A percentile compares a stretch with the other conserved stretches of the same genome.
These are phyloP conservation scores for Ceratobasidium sp. DNA, from an alignment of 1,284 basidiomycete species.

Conservation along the genomic window DNA sequence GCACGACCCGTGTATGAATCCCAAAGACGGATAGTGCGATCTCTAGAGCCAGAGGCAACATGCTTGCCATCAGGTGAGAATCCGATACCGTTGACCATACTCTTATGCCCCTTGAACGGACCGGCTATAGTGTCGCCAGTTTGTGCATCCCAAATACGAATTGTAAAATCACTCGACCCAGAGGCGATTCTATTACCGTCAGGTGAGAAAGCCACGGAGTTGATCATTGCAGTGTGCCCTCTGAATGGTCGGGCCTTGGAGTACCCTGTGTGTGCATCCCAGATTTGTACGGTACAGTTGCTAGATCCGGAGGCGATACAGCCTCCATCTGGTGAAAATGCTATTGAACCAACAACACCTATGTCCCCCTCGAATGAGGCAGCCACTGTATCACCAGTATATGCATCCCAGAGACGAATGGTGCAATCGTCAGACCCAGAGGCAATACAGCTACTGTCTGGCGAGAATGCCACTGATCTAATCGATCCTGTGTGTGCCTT, in stretches of 20 bases:
- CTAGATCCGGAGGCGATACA: not conserved
- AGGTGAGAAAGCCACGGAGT: constrained; percentile 26
- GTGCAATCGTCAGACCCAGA: too few species aligned
- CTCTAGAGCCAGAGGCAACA: constrained; percentile 1
- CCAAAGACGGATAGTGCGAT: not conserved
- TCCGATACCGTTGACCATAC: not conserved
- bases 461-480: not conserved
- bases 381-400: too few species aligned
- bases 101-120: not conserved
- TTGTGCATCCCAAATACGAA: constrained; percentile 24
- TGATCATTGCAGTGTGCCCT: constrained; percentile 5
- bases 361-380: too few species aligned
- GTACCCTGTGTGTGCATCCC: too few species aligned
- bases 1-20: not conserved
- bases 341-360: too few species aligned
- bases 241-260: too few species aligned
- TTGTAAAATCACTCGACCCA: constrained; percentile 16
- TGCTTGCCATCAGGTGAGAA: not conserved
- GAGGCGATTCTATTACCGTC: constrained; percentile 16
- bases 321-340: not conserved
- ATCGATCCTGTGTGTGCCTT: not conserved
- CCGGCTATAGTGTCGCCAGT: not conserved
- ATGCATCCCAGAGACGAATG: too few species aligned
- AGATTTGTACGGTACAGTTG: too few species aligned
- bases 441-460: too few species aligned